Evolutionary conservation across 2,329 filamentous ascomycete species (phyloP), one percentile per base, ranked within the genome.

Genomic region (Neophaeococcomyces mojaviensis): DNA sequence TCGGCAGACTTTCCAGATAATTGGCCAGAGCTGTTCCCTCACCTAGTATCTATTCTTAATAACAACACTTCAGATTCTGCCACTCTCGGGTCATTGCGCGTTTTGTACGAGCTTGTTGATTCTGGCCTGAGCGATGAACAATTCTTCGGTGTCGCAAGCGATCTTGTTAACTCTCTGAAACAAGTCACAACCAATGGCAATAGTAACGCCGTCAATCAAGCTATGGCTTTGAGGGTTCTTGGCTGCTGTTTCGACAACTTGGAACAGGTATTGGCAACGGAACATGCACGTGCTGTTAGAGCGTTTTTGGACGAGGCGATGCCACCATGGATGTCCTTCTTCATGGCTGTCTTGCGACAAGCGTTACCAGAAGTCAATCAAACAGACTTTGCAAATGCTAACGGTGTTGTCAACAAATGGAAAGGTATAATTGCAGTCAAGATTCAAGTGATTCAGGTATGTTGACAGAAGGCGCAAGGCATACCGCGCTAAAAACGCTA

Each of bases 51-150:
- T 35, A 75, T 89, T 41, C 86, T 97, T 59, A 61, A 67, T 45
- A 79, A 84, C 44, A 77, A 73, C 44, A 88, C 86, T 50, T 81
- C 74, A 52, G 87, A 95, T 58, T 71, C 74, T 38, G 88, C 95
- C 62, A 72, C 96, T 40, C 88, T 96, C 63, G 92, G 92, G 43
- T 86, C 90, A 7, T 73, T 98, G 50, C 86, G 85, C 62, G 88
- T 97, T 19, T 78, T 98, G 36, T 76, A 79, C 55, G 90, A 97
- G 65, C 74, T 98, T 37, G 86, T 98, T 20, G 89, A 97, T 52
- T 90, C 95, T 60, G 88, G 87, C 55, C 78, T 98, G 64, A 94
- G 83, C 60, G 90, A 97, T 62, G 86, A 88, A 51, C 89, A 96
- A 58, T 98, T 98, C 73, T 96, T 97, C 65, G 78, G 77, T 48